Evolutionary conservation across 2,329 filamentous ascomycete species (phyloP), one percentile per base, ranked within the genome.

Genomic region (Calonectria hawksworthii): DNA sequence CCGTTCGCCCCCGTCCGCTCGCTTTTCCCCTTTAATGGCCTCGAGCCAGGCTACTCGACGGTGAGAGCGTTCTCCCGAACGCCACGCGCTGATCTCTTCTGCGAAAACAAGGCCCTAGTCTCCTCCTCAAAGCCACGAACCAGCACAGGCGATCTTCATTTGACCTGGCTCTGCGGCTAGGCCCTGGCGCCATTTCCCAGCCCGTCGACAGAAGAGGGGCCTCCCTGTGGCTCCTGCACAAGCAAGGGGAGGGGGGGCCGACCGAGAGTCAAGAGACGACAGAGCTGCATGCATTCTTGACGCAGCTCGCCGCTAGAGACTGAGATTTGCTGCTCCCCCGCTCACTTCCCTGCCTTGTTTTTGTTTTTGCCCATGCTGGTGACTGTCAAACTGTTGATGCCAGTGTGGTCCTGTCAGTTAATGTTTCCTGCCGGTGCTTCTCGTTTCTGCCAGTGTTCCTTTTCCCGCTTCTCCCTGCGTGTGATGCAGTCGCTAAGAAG

Each of bases 41-140:
- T 47, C n/a, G 18, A 30, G 21, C 21, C 18, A n/a, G 32, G 41
- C 56, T n/a, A 28, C 41, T 41, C 68, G 44, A 70, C 66, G 71
- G 66, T 50, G 56, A 61, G 52, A 63, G 54, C 21, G 59, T 69
- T 67, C 70, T 63, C 56, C 66, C 66, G 66, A 26, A 26, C 66
- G 71, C 56, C 66, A 70, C 71, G 51, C 28, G 71, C 59, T 68
- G 71, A 73, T 73, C 71, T n/a, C 61, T 56, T 21, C 32, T 44
- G 56, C 66, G 34, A 36, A 32, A 69, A 16, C 63, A 56, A 44
- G 23, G 36, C 38, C 23, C 52, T 73, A 68, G 70, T 44, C 64
- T 26, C 41, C 16, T 50, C 52, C 51, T 26, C 23, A 36, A 61
- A 63, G 61, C 61, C 61, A 52, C 70, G 52, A 64, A 52, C 54